Percentiles rank a stretch among this genome's conserved stretches.
Evolutionary conservation across 2,329 filamentous ascomycete genomes (phyloP).

Genomic region (Salinomyces thailandicus): DNA sequence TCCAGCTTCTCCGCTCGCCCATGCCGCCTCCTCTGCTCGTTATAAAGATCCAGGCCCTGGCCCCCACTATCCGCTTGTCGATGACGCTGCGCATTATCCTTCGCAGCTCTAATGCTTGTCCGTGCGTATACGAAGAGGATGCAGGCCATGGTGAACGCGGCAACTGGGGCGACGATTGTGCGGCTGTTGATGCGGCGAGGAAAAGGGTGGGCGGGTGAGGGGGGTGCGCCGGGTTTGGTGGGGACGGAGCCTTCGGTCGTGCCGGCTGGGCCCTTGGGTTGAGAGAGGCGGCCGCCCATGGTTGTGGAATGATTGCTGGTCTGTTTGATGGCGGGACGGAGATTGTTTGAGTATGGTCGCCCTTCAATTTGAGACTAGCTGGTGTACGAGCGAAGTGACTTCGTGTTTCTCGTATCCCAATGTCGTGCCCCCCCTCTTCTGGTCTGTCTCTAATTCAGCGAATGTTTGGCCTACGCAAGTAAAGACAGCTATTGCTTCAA

Average conservation of each 20-base stretch:
- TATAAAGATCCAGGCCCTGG: conserved; percentile 41
- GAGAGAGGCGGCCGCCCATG: conserved; percentile 40
- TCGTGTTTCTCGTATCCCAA: too few relatives aligned
- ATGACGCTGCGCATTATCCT: conserved; percentile 51
- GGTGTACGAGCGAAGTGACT: too few relatives aligned
- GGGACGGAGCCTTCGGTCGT: conserved; percentile 31
- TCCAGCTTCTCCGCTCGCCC: conserved; percentile 38
- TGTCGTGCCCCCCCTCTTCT: too few relatives aligned
- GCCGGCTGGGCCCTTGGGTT: conserved; percentile 34
- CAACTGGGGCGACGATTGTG: conserved; percentile 49
- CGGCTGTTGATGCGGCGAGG: conserved; percentile 24
- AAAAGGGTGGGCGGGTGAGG: conserved; percentile 23
- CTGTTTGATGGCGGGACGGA: too few relatives aligned
- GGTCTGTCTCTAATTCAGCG: too few relatives aligned
- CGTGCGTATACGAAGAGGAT: conserved; percentile 52
- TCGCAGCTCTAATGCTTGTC: conserved; percentile 55
- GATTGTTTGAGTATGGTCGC: too few relatives aligned
- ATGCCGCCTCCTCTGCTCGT: conserved; percentile 45
- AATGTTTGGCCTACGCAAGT: too few relatives aligned
- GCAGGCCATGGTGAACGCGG: conserved; percentile 52
- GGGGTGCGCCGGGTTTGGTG: conserved; percentile 22
- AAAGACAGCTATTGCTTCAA: too few relatives aligned
- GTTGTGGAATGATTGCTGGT: too few relatives aligned
- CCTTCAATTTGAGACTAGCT: too few relatives aligned
- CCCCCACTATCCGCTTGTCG: conserved; percentile 47